These are phyloP conservation scores for Globisporangium paroecandrum DNA, from an alignment of 352 stramenopile genomes.

Conservation along the genomic window DNA sequence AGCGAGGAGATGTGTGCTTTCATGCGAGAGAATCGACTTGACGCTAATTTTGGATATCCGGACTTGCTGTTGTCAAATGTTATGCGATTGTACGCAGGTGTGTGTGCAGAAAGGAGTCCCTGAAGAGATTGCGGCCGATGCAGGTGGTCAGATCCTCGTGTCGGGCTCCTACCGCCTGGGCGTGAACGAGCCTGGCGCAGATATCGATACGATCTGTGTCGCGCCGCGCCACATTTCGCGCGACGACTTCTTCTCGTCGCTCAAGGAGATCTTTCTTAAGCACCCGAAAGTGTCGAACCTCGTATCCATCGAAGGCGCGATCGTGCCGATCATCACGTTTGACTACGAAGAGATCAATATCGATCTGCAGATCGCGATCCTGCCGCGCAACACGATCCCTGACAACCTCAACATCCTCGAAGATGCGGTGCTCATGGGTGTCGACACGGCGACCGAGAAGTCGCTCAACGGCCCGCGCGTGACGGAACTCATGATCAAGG, in stretches of 20 bases:
- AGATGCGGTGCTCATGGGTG: conserved; percentile 82
- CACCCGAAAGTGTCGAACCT: conserved; percentile 92
- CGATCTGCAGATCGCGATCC: conserved; percentile 96
- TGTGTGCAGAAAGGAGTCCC: conserved; percentile 81
- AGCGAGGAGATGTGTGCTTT: background rate
- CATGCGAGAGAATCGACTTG: background rate
- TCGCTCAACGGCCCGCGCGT: conserved; percentile 88
- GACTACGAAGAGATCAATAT: conserved; percentile 99
- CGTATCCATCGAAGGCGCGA: conserved; percentile 84
- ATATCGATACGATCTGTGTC: conserved; percentile 98
- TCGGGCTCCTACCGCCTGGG: conserved; percentile 94
- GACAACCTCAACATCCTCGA: conserved; percentile 90
- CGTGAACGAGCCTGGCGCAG: conserved; percentile 95
- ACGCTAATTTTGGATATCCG: conserved; percentile 8
- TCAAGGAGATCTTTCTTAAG: conserved; percentile 90
- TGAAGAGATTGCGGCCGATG: conserved; percentile 82
- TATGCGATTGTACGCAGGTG: conserved; percentile 23
- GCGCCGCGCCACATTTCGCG: conserved; percentile 93
- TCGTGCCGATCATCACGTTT: conserved; percentile 98
- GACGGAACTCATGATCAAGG: conserved; percentile 91
- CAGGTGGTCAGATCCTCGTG: conserved; percentile 85
- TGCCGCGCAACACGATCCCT: conserved; percentile 90
- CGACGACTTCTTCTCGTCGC: conserved; percentile 95
- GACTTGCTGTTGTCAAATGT: background rate
- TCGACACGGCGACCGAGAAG: conserved; percentile 86